Evolutionary conservation across 305 asterid genomes (phyloP).

Genomic region (Fraxinus greggii): DNA sequence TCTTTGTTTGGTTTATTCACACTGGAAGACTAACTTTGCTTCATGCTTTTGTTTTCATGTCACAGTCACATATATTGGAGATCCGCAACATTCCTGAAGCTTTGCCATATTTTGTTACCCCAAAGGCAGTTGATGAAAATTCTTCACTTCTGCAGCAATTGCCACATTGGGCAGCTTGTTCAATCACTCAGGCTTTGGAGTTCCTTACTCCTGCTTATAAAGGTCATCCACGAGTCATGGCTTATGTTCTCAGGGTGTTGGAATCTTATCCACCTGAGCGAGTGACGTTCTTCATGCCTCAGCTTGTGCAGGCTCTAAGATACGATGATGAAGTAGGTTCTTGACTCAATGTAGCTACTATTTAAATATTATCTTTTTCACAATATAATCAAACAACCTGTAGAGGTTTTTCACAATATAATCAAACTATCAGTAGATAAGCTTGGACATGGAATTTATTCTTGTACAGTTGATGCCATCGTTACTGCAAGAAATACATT

Average conservation of each 20-base stretch:
- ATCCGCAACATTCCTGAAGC: slow-evolving; percentile 90
- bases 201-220: slow-evolving; percentile 93
- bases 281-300: slow-evolving; percentile 99
- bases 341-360: slow-evolving; percentile 24
- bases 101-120: slow-evolving; percentile 91
- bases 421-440: slow-evolving; percentile 11
- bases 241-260: slow-evolving; percentile 96
- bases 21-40: slow-evolving; percentile 11
- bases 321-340: slow-evolving; percentile 87
- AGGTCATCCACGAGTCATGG: slow-evolving; percentile 99
- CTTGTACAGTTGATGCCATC: slow-evolving; percentile 9
- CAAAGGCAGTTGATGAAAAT: slow-evolving; percentile 91
- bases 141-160: slow-evolving; percentile 91
- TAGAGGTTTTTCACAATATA: slow-evolving; percentile 1
- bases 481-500: slow-evolving; percentile 10
- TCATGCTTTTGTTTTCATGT: slow-evolving; percentile 29
- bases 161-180: slow-evolving; percentile 99
- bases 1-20: slow-evolving; percentile 12
- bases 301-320: slow-evolving; percentile 95
- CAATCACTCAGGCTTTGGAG: slow-evolving; percentile 94
- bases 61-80: slow-evolving; percentile 75
- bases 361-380: slow-evolving; percentile 8
- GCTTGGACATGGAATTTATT: slow-evolving; percentile 9
- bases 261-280: slow-evolving; percentile 95
- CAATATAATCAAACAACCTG: background rate